These are phyloP conservation scores for Coemansia sp. DNA, from an alignment of 192 early-diverging fungal genomes.

Conservation along the genomic window DNA sequence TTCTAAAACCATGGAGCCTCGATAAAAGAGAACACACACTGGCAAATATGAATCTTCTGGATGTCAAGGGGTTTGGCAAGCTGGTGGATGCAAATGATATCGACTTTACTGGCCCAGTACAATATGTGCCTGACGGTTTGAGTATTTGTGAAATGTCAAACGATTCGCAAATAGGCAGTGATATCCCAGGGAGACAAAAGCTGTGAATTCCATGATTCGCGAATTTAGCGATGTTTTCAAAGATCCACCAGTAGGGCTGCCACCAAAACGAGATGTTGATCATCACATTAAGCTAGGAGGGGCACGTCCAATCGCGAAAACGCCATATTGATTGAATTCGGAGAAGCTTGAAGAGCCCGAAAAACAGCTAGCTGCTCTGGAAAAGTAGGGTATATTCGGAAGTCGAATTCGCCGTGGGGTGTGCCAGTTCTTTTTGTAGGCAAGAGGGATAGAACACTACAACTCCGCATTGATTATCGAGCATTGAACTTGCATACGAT, in stretches of 20 bases:
- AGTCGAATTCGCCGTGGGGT: slow-evolving; percentile 41
- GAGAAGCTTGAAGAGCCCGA: slow-evolving; percentile 27
- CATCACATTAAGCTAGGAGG: slow-evolving; percentile 3
- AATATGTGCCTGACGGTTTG: not conserved
- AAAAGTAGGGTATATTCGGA: slow-evolving; percentile 31
- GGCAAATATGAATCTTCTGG: too few relatives aligned
- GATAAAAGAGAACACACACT: too few relatives aligned
- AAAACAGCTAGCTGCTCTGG: slow-evolving; percentile 23
- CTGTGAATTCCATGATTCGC: not conserved
- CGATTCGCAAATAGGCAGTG: not conserved
- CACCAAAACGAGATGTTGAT: not conserved
- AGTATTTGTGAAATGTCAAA: not conserved
- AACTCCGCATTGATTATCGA: slow-evolving; percentile 54
- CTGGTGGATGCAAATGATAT: too few relatives aligned
- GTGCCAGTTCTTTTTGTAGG: slow-evolving; percentile 42
- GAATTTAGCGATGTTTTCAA: not conserved
- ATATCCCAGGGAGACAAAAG: not conserved
- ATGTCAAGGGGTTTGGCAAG: too few relatives aligned
- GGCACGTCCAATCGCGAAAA: not conserved
- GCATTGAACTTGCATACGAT: slow-evolving; percentile 54
- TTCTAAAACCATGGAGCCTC: too few relatives aligned
- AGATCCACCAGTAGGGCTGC: slow-evolving; percentile 1
- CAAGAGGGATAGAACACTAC: slow-evolving; percentile 52
- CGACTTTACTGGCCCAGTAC: not conserved
- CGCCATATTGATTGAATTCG: slow-evolving; percentile 24